These are phyloP conservation scores for Pyrenophora teres DNA, from an alignment of 2,329 filamentous ascomycete genomes.

Conservation along the genomic window DNA sequence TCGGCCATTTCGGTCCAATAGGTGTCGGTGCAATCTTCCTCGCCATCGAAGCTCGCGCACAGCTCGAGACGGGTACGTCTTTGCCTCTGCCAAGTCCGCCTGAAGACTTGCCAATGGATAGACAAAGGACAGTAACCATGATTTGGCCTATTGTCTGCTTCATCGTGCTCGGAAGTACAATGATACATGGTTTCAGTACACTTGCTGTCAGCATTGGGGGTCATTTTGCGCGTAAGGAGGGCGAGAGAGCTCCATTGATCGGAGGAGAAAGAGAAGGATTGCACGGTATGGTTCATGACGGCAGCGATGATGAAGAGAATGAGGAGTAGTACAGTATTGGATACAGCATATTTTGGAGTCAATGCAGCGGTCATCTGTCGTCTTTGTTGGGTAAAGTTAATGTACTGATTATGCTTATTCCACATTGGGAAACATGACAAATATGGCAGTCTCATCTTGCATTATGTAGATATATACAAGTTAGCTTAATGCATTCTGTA, in stretches of 20 bases:
- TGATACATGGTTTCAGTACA: constrained; percentile 61
- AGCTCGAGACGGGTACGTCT: constrained; percentile 57
- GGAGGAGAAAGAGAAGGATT: constrained; percentile 57
- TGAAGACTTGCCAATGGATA: constrained; percentile 35
- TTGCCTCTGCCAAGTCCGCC: constrained; percentile 54
- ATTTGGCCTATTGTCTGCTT: constrained; percentile 63
- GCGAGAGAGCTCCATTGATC: constrained; percentile 56
- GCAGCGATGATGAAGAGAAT: constrained; percentile 9
- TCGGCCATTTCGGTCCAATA: constrained; percentile 63
- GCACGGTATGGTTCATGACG: constrained; percentile 56
- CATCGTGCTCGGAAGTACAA: constrained; percentile 58
- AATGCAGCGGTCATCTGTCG: too few relatives aligned
- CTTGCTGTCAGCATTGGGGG: constrained; percentile 55
- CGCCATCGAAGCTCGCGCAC: constrained; percentile 59
- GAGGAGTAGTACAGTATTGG: background rate
- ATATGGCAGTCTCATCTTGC: too few relatives aligned
- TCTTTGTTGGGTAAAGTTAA: too few relatives aligned
- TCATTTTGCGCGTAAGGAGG: constrained; percentile 54
- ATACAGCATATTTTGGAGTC: too few relatives aligned
- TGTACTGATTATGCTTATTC: background rate
- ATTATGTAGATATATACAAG: too few relatives aligned
- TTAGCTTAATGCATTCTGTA: too few relatives aligned
- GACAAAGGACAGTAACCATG: constrained; percentile 49
- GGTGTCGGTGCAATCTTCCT: constrained; percentile 62
- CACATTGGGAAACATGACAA: too few relatives aligned